Conservation (phyloP, 441 rosid species). For the Populus hybrid region DNA sequence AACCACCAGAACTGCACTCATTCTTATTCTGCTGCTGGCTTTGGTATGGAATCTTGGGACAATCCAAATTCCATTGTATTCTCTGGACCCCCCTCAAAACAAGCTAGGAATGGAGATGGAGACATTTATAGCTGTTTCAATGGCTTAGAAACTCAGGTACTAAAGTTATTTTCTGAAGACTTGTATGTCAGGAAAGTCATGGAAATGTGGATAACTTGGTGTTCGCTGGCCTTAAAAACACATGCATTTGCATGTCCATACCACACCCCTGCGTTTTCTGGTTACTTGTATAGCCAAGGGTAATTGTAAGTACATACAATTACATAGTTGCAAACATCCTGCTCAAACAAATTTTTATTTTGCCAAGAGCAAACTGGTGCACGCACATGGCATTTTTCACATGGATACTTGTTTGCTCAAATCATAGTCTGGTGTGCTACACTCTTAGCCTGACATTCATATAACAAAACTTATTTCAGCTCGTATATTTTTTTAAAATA, state of each 20-base stretch:
- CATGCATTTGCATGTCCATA: not conserved
- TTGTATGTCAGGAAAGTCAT: not conserved
- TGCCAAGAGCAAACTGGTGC: not conserved
- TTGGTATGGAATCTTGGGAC: conserved; percentile 86
- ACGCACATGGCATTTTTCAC: not conserved
- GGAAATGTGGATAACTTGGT: not conserved
- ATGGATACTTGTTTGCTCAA: not conserved
- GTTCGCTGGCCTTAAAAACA: not conserved
- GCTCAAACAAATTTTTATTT: not conserved
- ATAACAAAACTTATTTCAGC: not conserved
- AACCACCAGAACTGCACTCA: conserved; percentile 48
- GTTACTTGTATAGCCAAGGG: not conserved
- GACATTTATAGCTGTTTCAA: conserved; percentile 48
- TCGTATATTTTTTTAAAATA: too few species aligned
- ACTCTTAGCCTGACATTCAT: not conserved
- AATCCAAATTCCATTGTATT: conserved; percentile 67
- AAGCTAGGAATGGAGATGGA: conserved; percentile 55
- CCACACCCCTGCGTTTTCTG: not conserved
- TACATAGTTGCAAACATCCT: not conserved
- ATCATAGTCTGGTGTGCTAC: not conserved
- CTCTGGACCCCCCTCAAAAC: conserved; percentile 63
- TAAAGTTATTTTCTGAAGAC: conserved; percentile 1
- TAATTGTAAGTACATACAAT: not conserved
- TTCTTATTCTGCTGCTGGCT: conserved; percentile 58
- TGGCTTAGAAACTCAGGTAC: conserved; percentile 67